phyloP scores from a whole-genome alignment of 768 basidiomycete species.

The Pleurotus tuoliensis region DNA sequence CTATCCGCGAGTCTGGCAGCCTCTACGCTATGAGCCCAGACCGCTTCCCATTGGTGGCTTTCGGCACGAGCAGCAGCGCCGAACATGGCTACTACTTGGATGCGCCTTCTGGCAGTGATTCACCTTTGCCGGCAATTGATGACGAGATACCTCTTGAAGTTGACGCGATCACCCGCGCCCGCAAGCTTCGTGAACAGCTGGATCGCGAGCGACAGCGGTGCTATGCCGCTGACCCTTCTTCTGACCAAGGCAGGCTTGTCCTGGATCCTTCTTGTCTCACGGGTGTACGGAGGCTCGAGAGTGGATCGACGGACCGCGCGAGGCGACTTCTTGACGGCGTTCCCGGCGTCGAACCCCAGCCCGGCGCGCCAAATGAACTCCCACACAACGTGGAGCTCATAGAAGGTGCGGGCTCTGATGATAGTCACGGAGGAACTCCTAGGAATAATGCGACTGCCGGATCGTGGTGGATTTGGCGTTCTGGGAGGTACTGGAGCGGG shows the following conservation, averaged over 20 bases:
- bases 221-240: background rate
- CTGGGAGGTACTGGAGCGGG: conserved; percentile 3
- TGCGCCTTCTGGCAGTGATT: conserved; percentile 15
- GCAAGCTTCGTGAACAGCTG: conserved; percentile 35
- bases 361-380: conserved; percentile 9
- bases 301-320: conserved; percentile 42
- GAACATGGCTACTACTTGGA: conserved; percentile 19
- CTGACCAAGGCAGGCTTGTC: conserved; percentile 14
- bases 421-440: background rate
- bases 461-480: conserved; percentile 3
- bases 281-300: conserved; percentile 55
- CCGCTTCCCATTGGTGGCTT: conserved; percentile 78
- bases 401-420: background rate
- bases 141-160: conserved; percentile 36
- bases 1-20: conserved; percentile 66
- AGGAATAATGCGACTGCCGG: background rate
- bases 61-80: conserved; percentile 34
- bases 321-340: conserved; percentile 60
- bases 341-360: conserved; percentile 25
- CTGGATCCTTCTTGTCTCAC: conserved; percentile 57
- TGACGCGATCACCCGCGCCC: conserved; percentile 40
- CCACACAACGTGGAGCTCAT: background rate
- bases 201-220: conserved; percentile 1
- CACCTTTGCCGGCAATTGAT: conserved; percentile 8
- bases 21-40: conserved; percentile 84